phyloP scores from a whole-genome alignment of 345 rosid genomes.

The Schrenkiella parvula region DNA sequence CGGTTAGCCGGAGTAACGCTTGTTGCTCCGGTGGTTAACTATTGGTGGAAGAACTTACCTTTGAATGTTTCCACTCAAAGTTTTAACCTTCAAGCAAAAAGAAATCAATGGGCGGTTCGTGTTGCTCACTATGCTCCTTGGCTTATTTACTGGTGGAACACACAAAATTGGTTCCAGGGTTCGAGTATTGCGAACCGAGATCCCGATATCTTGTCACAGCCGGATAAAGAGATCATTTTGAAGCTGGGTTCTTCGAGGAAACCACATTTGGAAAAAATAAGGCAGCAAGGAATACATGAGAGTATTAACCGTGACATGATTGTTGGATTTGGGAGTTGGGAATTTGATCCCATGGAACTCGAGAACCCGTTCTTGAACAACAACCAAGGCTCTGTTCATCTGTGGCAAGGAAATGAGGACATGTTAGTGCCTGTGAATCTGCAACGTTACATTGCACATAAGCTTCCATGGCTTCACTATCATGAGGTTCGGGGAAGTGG shows the following conservation, averaged over 20 bases:
- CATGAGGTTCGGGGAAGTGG: conserved; percentile 61
- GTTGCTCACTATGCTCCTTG: conserved; percentile 57
- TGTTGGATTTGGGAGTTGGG: conserved; percentile 60
- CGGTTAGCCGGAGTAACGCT: conserved; percentile 52
- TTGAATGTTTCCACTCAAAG: conserved; percentile 40
- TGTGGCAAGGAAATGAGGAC: conserved; percentile 81
- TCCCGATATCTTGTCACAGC: conserved; percentile 24
- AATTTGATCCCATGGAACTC: conserved; percentile 59
- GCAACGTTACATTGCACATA: conserved; percentile 47
- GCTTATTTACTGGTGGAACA: conserved; percentile 69
- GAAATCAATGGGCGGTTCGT: conserved; percentile 50
- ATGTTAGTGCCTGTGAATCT: conserved; percentile 44
- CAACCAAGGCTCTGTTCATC: conserved; percentile 45
- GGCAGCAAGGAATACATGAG: conserved; percentile 61
- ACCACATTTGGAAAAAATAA: conserved; percentile 37
- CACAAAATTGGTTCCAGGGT: conserved; percentile 47
- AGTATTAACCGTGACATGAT: conserved; percentile 52
- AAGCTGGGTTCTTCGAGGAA: conserved; percentile 8
- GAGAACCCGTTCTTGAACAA: conserved; percentile 47
- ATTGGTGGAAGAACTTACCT: conserved; percentile 55
- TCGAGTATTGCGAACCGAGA: conserved; percentile 27
- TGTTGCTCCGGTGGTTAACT: conserved; percentile 48
- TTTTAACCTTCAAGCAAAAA: conserved; percentile 29
- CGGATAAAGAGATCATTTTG: conserved; percentile 35
- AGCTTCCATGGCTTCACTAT: conserved; percentile 68